A percentile compares a stretch with the other conserved stretches of the same genome.
These are phyloP conservation scores for Pholiota molesta DNA, from an alignment of 768 basidiomycete species.

Conservation along the genomic window DNA sequence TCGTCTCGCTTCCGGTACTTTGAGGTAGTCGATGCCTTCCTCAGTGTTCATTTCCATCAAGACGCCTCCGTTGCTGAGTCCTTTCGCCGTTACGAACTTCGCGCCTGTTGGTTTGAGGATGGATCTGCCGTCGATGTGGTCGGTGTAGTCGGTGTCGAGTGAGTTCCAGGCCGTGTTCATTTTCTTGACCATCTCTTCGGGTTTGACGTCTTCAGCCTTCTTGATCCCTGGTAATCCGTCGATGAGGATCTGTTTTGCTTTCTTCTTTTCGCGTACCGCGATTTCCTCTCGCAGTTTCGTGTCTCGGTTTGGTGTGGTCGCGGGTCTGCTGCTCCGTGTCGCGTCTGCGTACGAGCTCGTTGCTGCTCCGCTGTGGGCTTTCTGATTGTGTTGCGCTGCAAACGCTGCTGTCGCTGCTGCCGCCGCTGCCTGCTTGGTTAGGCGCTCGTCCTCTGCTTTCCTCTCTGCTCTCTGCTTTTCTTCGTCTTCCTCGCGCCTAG, in stretches of 20 bases:
- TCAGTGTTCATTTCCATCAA: conserved; percentile 3
- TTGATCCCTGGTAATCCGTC: neutral
- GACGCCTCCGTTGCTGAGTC: conserved; percentile 8
- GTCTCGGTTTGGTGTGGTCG: too few relatives aligned
- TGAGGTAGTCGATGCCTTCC: neutral
- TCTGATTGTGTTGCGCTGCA: too few relatives aligned
- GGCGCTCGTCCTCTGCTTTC: too few relatives aligned
- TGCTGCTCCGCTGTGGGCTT: neutral
- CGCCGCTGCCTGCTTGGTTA: too few relatives aligned
- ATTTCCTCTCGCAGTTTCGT: neutral
- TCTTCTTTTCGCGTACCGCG: neutral
- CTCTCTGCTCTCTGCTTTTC: too few relatives aligned
- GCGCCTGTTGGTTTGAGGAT: neutral
- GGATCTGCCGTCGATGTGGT: neutral
- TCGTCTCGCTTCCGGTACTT: neutral
- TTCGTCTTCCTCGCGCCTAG: too few relatives aligned
- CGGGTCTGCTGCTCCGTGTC: too few relatives aligned
- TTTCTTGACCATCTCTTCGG: conserved; percentile 1
- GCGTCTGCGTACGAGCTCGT: conserved; percentile 5
- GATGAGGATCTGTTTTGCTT: conserved; percentile 6
- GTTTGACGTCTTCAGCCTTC: neutral
- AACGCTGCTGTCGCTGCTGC: too few relatives aligned
- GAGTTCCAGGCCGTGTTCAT: conserved; percentile 6
- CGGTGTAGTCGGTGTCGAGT: neutral
- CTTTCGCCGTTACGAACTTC: neutral